These are phyloP conservation scores for Echinochloa phyllopogon DNA, from an alignment of 176 grass and related monocot species.

Conservation along the genomic window DNA sequence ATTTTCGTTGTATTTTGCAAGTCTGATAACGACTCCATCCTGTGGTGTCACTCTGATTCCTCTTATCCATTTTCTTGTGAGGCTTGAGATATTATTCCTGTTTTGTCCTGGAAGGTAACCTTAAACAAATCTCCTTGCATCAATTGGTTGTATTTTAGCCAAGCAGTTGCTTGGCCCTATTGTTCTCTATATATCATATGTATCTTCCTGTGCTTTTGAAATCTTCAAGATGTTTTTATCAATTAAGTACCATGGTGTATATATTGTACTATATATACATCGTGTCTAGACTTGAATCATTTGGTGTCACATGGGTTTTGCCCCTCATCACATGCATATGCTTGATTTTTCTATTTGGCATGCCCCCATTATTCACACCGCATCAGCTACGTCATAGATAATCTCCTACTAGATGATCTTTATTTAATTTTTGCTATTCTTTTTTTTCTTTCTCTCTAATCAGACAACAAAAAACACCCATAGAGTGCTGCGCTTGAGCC, in stretches of 20 bases:
- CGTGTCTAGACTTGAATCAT: conserved; percentile 46
- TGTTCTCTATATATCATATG: not conserved
- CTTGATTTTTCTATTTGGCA: conserved; percentile 41
- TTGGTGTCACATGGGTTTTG: conserved; percentile 56
- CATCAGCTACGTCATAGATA: not conserved
- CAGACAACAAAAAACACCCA: not conserved
- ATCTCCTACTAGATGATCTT: conserved; percentile 6
- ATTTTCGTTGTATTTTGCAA: conserved; percentile 15
- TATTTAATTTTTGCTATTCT: not conserved
- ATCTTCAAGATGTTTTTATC: conserved; percentile 1
- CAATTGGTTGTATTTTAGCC: conserved; percentile 18
- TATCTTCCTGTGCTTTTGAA: not conserved
- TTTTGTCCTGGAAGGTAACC: conserved; percentile 16
- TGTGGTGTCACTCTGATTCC: not conserved
- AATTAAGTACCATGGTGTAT: conserved; percentile 21
- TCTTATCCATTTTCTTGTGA: not conserved
- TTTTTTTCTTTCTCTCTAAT: not conserved
- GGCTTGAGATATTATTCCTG: conserved; percentile 26
- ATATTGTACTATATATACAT: not conserved
- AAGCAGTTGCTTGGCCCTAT: conserved; percentile 6
- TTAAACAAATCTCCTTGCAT: conserved; percentile 3
- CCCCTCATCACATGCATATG: conserved; percentile 49
- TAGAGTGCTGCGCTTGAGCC: conserved; percentile 32
- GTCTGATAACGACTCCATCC: not conserved
- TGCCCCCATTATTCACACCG: conserved; percentile 37